Percentiles rank a stretch among this genome's conserved stretches.
Conservation (phyloP, 441 rosid species). For the Erysimum cheiri region DNA sequence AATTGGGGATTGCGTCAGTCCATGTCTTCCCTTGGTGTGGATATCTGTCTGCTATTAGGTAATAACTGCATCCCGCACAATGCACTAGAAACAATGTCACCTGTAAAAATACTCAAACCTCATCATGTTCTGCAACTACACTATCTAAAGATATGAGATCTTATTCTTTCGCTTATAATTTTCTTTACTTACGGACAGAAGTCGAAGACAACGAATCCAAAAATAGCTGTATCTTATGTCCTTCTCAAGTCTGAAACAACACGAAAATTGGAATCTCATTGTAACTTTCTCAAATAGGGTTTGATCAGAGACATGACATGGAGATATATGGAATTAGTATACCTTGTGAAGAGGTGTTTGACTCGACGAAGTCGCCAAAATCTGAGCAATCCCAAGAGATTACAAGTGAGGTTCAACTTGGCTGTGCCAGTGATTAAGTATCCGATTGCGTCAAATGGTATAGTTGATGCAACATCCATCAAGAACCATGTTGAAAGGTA, state of each 20-base stretch:
- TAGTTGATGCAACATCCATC: conserved; percentile 80
- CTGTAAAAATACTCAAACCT: conserved; percentile 37
- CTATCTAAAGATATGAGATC: not conserved
- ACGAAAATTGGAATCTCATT: not conserved
- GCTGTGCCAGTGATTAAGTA: conserved; percentile 59
- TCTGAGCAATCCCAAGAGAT: conserved; percentile 62
- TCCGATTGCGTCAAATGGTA: conserved; percentile 63
- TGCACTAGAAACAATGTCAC: conserved; percentile 69
- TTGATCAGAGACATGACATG: conserved; percentile 12
- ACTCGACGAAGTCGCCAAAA: conserved; percentile 73
- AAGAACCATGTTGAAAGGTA: conserved; percentile 72
- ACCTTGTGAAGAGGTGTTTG: conserved; percentile 72
- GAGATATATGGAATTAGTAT: not conserved
- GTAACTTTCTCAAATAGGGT: not conserved
- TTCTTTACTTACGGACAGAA: conserved; percentile 50
- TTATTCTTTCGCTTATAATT: not conserved
- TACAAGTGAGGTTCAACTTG: conserved; percentile 56
- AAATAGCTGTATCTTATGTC: conserved; percentile 73
- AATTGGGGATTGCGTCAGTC: conserved; percentile 63
- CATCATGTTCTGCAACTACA: conserved; percentile 31
- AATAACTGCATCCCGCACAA: conserved; percentile 72
- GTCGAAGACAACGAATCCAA: conserved; percentile 67
- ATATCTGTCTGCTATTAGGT: conserved; percentile 66
- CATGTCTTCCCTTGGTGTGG: conserved; percentile 67
- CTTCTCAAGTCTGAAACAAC: conserved; percentile 65